These are phyloP conservation scores for Blastobotrys ciferrii DNA, from an alignment of 1,139 yeast species.

Conservation along the genomic window DNA sequence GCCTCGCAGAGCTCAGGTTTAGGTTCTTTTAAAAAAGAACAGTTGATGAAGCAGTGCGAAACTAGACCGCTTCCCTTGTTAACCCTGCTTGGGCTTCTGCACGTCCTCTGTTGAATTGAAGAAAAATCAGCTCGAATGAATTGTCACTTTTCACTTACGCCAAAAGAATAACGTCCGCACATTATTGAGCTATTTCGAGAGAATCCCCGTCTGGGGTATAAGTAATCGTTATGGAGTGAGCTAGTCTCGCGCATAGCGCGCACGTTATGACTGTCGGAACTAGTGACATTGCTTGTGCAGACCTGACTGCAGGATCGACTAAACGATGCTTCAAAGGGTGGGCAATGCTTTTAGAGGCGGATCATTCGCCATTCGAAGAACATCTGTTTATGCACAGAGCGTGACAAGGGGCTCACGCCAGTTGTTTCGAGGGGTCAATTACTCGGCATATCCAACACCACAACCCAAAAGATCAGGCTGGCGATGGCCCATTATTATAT, in stretches of 20 bases:
- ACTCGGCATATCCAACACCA: conserved; percentile 11
- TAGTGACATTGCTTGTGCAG: neutral
- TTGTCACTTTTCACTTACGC: conserved; percentile 10
- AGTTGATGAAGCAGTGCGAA: no score
- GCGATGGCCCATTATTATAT: conserved; percentile 15
- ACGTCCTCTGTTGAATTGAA: no score
- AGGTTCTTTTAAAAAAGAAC: no score
- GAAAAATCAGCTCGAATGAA: no score
- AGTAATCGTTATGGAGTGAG: no score
- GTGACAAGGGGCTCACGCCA: neutral
- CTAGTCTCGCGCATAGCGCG: neutral
- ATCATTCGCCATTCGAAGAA: neutral
- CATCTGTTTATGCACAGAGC: neutral
- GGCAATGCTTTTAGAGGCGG: conserved; percentile 4
- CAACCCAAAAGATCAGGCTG: conserved; percentile 7
- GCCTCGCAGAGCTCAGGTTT: no score
- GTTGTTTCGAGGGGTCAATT: conserved; percentile 1
- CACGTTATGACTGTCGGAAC: neutral
- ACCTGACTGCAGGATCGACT: neutral
- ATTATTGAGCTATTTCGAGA: conserved; percentile 5
- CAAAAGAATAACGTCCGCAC: conserved; percentile 21
- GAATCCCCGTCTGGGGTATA: no score
- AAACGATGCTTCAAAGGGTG: neutral
- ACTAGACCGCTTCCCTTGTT: no score
- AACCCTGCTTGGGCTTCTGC: no score